Conservation (phyloP, 306 rosid genomes). For the Ammopiptanthus mongolicus region DNA sequence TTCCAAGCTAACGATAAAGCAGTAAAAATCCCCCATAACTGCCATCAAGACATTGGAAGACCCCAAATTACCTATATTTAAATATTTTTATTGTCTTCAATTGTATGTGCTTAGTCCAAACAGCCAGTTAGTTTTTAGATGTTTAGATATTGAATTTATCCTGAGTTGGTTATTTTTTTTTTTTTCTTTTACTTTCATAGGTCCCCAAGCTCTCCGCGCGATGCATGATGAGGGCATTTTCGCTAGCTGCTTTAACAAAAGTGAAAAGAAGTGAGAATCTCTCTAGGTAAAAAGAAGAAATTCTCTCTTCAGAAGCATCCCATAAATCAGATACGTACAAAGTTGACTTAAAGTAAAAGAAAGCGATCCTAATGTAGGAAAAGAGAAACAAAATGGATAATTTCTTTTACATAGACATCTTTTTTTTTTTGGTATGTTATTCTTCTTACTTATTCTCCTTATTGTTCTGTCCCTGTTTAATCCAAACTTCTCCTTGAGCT, state of each 20-base stretch:
- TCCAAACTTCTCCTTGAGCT: conserved; percentile 25
- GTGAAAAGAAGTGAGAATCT: conserved; percentile 10
- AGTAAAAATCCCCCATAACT: too few species aligned
- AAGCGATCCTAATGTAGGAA: background rate
- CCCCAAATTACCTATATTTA: too few species aligned
- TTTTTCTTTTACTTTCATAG: background rate
- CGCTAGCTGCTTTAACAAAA: conserved; percentile 22
- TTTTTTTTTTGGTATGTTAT: background rate
- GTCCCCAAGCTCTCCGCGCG: background rate
- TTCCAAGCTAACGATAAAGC: too few species aligned
- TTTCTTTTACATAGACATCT: conserved; percentile 11
- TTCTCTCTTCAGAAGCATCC: conserved; percentile 21
- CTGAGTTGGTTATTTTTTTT: background rate
- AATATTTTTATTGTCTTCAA: too few species aligned
- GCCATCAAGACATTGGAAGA: too few species aligned
- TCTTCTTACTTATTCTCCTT: background rate
- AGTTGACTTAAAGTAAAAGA: conserved; percentile 20
- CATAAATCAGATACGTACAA: conserved; percentile 19
- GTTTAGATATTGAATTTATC: background rate
- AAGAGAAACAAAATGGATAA: conserved; percentile 9
- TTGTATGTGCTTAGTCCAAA: too few species aligned
- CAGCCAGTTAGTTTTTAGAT: background rate
- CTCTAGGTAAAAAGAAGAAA: background rate
- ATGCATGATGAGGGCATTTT: background rate
- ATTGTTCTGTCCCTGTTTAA: background rate